Conservation (phyloP, 75 land plant genomes). For the Gnetum montanum region DNA sequence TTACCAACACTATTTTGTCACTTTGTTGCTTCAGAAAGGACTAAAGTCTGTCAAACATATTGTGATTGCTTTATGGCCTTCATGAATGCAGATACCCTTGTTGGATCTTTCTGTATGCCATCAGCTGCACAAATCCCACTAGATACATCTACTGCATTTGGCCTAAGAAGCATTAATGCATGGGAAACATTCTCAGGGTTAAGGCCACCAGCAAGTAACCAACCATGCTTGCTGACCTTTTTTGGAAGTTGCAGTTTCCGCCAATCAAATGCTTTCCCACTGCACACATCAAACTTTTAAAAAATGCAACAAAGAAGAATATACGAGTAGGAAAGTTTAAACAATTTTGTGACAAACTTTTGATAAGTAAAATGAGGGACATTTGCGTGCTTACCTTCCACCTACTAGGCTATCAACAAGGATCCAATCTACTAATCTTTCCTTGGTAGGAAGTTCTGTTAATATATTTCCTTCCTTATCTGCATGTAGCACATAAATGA, state of each 20-base stretch:
- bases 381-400: slow-evolving; percentile 52
- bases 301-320: not conserved
- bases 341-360: no score
- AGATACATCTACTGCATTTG: slow-evolving; percentile 89
- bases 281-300: slow-evolving; percentile 36
- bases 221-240: slow-evolving; percentile 52
- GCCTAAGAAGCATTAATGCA: slow-evolving; percentile 59
- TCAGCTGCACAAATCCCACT: slow-evolving; percentile 82
- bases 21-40: no score
- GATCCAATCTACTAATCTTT: slow-evolving; percentile 73
- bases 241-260: slow-evolving; percentile 42
- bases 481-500: slow-evolving; percentile 88
- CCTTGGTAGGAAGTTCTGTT: slow-evolving; percentile 15
- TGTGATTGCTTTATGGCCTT: slow-evolving; percentile 21
- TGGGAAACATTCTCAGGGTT: slow-evolving; percentile 59
- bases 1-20: no score
- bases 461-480: slow-evolving; percentile 61
- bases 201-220: slow-evolving; percentile 95
- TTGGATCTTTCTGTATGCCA: slow-evolving; percentile 71
- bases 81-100: slow-evolving; percentile 54
- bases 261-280: slow-evolving; percentile 94
- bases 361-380: not conserved
- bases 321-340: not conserved
- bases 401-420: slow-evolving; percentile 83
- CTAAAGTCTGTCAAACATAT: no score